Percentiles rank a stretch among this genome's conserved stretches.
Evolutionary conservation across 1,284 basidiomycete genomes (phyloP).

Genomic region (Cryptococcus sp.): DNA sequence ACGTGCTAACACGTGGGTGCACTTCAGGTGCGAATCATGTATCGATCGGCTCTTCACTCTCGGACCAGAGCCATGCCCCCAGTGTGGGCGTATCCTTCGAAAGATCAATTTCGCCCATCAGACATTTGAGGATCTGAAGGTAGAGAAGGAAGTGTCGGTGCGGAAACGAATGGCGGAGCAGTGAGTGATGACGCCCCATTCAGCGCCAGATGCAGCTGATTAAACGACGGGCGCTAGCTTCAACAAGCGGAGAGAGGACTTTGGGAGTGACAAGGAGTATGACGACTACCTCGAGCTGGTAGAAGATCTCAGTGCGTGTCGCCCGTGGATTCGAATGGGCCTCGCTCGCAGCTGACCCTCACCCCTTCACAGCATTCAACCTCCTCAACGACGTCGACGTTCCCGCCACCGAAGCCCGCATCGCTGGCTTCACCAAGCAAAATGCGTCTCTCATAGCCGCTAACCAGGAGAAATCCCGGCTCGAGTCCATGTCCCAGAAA

Average conservation of each 20-base stretch:
- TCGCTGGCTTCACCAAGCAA: conserved; percentile 71
- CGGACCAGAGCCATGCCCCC: conserved; percentile 93
- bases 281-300: conserved; percentile 96
- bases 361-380: conserved; percentile 70
- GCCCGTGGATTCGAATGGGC: not conserved
- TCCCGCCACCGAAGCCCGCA: conserved; percentile 76
- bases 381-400: conserved; percentile 88
- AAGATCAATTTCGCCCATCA: conserved; percentile 94
- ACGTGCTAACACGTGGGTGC: not conserved
- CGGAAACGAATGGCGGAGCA: conserved; percentile 82
- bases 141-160: conserved; percentile 94
- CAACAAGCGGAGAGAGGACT: conserved; percentile 90
- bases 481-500: conserved; percentile 42
- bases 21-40: conserved; percentile 86
- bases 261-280: conserved; percentile 73
- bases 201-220: not conserved
- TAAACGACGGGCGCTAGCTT: conserved; percentile 63
- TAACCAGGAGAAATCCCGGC: conserved; percentile 68
- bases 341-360: not conserved
- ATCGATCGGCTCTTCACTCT: conserved; percentile 95
- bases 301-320: conserved; percentile 82
- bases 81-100: conserved; percentile 82
- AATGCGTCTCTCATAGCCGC: conserved; percentile 76
- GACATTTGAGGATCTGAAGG: conserved; percentile 92
- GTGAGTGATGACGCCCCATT: conserved; percentile 49